Conservation (phyloP, 495 filamentous ascomycete species). For the Aspergillus panamensis region DNA sequence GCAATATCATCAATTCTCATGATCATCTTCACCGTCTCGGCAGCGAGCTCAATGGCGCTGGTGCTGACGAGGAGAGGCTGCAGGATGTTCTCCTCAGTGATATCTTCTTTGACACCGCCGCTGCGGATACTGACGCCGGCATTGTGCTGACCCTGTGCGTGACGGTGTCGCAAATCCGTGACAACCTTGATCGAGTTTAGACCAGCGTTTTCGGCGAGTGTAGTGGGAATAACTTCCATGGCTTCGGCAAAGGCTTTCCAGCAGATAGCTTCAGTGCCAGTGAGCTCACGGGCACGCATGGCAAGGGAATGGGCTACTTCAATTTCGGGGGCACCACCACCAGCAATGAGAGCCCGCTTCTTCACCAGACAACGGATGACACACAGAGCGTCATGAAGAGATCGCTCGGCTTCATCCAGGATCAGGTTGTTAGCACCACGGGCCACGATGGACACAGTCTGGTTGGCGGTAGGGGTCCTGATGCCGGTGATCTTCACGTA, state of each 20-base stretch:
- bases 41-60: conserved; percentile 92
- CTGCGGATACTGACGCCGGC: conserved; percentile 96
- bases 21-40: conserved; percentile 98
- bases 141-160: conserved; percentile 91
- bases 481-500: conserved; percentile 95
- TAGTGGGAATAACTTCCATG: conserved; percentile 95
- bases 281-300: conserved; percentile 74
- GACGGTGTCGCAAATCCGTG: conserved; percentile 90
- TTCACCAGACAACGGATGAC: conserved; percentile 97
- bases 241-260: conserved; percentile 98
- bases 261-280: conserved; percentile 93
- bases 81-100: conserved; percentile 94
- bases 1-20: conserved; percentile 96
- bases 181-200: conserved; percentile 98
- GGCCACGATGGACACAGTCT: conserved; percentile 90
- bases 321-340: conserved; percentile 93
- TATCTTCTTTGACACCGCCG: conserved; percentile 91
- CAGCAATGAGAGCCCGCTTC: conserved; percentile 95
- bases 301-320: conserved; percentile 82
- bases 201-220: conserved; percentile 94
- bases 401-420: conserved; percentile 93
- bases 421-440: conserved; percentile 93
- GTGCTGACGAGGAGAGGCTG: conserved; percentile 95
- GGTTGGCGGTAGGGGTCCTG: conserved; percentile 59
- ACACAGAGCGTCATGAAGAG: conserved; percentile 93